phyloP scores from a whole-genome alignment of 495 filamentous ascomycete species.

The Tuber aestivum region DNA sequence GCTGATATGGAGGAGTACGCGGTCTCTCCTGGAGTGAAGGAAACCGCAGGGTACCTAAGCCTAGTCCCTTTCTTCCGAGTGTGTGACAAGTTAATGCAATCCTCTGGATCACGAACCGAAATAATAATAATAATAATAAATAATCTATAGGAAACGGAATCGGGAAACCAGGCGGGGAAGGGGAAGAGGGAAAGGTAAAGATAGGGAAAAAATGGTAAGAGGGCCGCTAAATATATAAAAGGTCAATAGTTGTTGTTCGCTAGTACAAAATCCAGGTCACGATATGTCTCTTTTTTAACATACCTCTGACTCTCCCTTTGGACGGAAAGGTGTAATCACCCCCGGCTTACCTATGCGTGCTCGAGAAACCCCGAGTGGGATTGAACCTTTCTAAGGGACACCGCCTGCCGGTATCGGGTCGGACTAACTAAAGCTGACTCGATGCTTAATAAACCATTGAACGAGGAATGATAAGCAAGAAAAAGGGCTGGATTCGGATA shows the following conservation, averaged over 20 bases:
- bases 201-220: neutral
- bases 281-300: neutral
- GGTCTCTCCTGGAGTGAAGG: neutral
- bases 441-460: neutral
- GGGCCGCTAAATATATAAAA: neutral
- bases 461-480: neutral
- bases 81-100: neutral
- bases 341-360: neutral
- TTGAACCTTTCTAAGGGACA: neutral
- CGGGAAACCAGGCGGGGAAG: neutral
- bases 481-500: neutral
- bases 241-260: neutral
- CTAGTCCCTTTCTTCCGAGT: neutral
- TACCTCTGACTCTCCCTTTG: neutral
- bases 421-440: slow-evolving; percentile 2
- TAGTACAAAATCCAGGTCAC: neutral
- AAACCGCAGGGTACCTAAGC: neutral
- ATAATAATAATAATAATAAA: neutral
- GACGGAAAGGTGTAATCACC: neutral
- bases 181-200: neutral
- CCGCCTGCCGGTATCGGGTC: neutral
- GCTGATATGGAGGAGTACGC: neutral
- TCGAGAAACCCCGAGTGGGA: neutral
- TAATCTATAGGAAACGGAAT: neutral
- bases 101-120: neutral